Evolutionary conservation across 2,329 filamentous ascomycete genomes (phyloP), one percentile per base, ranked within the genome.

Genomic region (Aspergillus sclerotialis): DNA sequence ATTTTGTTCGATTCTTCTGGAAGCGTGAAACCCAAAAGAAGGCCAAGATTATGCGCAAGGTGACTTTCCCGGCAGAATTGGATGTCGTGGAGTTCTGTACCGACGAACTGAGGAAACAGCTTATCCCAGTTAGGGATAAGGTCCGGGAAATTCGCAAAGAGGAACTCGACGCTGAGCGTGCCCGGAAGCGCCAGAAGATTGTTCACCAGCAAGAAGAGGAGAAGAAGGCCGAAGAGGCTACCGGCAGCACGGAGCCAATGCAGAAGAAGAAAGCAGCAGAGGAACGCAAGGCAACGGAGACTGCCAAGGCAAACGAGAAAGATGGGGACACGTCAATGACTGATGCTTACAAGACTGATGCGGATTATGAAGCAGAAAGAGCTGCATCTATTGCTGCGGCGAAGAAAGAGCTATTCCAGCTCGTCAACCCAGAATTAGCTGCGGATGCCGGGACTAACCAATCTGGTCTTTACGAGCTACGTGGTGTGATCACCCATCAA

Each of bases 1-100:
- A 98, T 63, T 94, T 98, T 60, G 85, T 98, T 37, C 86, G 92
- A 45, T 98, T 98, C 68, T 95, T 90, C 69, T 98, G 92, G 92
- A 90, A 94, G 57, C 80, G 83, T 30, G 87, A 94, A 48, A 88
- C 86, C 3, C 83, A 93, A 63, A 96, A 96, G 71, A 98, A 98
- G 73, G 89, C 90, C 47, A 98, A 98, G 74, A 98, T 98, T 51
- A 90, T 98, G 85, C 85, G 89, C 58, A 98, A 96, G 67, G 92
- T 98, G 37, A 90, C 87, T 0, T 98, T 98, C 58, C 90, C 90
- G 5, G 80, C 85, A 32, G 92, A 98, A 63, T 70, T 98, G 21
- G 92, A 98, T 53, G 79, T 86, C 25, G 80, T 94, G 14, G 92
- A 98, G 58, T 95, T 94, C 64, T 98, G 92, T 63, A 90, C 89